Conservation (phyloP, 2,329 filamentous ascomycete genomes). For the Lasiodiplodia sp. region DNA sequence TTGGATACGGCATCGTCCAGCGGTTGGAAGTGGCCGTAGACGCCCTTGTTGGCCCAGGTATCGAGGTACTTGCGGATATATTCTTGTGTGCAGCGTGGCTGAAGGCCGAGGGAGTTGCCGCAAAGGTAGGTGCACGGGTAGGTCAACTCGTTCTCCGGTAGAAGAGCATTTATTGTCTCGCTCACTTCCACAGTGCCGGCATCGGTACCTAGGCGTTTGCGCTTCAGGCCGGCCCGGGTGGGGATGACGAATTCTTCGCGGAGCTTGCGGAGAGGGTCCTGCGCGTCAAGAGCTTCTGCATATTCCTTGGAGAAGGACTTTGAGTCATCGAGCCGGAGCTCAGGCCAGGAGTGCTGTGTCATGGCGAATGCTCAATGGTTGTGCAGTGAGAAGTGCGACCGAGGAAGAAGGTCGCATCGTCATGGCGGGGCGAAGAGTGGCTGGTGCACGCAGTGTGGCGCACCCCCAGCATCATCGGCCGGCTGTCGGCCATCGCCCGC, state of each 20-base stretch:
- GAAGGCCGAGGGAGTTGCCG: slow-evolving; percentile 87
- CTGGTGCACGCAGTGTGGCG: slow-evolving; percentile 1
- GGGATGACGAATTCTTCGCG: slow-evolving; percentile 80
- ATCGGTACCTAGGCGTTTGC: slow-evolving; percentile 56
- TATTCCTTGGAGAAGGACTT: slow-evolving; percentile 42
- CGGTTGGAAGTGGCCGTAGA: slow-evolving; percentile 80
- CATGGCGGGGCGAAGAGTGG: slow-evolving; percentile 12
- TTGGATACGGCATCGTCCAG: slow-evolving; percentile 72
- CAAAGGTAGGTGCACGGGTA: slow-evolving; percentile 78
- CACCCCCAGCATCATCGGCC: slow-evolving; percentile 6
- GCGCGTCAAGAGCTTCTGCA: slow-evolving; percentile 44
- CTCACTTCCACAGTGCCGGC: slow-evolving; percentile 5
- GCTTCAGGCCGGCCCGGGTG: slow-evolving; percentile 72
- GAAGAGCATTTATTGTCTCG: slow-evolving; percentile 16
- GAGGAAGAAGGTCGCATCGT: slow-evolving; percentile 2
- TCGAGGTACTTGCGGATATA: slow-evolving; percentile 77
- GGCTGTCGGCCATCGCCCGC: slow-evolving; percentile 5
- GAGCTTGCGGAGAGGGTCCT: slow-evolving; percentile 48
- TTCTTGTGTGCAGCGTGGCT: slow-evolving; percentile 71
- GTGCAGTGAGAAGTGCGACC: not conserved
- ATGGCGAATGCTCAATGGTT: slow-evolving; percentile 11
- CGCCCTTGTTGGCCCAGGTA: slow-evolving; percentile 84
- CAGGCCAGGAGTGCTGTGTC: not conserved
- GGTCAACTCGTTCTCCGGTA: slow-evolving; percentile 31
- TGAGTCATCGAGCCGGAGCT: slow-evolving; percentile 21